Conservation (phyloP, 495 filamentous ascomycete genomes). For the Podospora comata region DNA sequence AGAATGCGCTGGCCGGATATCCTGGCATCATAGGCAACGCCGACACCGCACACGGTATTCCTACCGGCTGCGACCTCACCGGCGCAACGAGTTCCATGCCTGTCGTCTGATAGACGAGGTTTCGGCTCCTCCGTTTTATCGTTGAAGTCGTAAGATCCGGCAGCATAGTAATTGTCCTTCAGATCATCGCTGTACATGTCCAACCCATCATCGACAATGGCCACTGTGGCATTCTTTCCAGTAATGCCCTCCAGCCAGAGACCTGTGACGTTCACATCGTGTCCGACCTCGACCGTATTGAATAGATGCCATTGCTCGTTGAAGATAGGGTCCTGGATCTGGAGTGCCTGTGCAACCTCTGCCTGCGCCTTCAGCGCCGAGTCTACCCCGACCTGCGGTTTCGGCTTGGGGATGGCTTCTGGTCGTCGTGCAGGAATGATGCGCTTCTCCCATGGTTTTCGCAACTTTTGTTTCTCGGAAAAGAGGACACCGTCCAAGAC, state of each 20-base stretch:
- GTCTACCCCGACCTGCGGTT: conserved; percentile 37
- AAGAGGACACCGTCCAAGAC: conserved; percentile 71
- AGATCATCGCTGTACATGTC: conserved; percentile 97
- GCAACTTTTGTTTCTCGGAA: conserved; percentile 75
- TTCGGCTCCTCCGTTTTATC: conserved; percentile 73
- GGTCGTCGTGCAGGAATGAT: conserved; percentile 43
- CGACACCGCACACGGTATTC: conserved; percentile 93
- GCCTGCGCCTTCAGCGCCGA: conserved; percentile 54
- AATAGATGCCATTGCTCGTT: conserved; percentile 92
- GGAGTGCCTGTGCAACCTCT: conserved; percentile 59
- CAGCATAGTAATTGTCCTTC: conserved; percentile 84
- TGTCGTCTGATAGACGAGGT: conserved; percentile 75
- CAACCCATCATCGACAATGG: conserved; percentile 92
- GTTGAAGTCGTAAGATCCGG: conserved; percentile 94
- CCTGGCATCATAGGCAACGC: conserved; percentile 88
- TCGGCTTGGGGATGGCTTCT: conserved; percentile 19
- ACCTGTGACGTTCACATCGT: conserved; percentile 92
- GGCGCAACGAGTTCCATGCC: conserved; percentile 89
- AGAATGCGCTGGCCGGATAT: conserved; percentile 89
- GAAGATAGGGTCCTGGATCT: conserved; percentile 87
- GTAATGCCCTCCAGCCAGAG: conserved; percentile 92
- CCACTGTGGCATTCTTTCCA: conserved; percentile 80
- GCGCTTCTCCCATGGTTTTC: conserved; percentile 71
- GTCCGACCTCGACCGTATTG: conserved; percentile 75
- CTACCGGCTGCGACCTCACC: conserved; percentile 88